Evolutionary conservation across 495 filamentous ascomycete species (phyloP).

Genomic region (Annulohypoxylon bovei): DNA sequence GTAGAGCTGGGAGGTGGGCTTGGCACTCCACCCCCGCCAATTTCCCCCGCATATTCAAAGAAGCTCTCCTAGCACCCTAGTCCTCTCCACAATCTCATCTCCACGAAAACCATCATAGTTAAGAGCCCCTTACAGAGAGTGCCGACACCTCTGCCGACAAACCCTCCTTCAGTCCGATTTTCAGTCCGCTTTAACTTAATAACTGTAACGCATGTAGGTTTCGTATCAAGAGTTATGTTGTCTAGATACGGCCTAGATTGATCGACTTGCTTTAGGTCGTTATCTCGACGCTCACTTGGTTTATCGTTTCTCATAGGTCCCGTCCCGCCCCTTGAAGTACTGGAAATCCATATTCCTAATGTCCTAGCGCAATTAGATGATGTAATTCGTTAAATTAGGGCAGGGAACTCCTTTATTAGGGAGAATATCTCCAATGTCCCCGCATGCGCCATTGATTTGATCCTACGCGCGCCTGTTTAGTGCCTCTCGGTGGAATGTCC

Average conservation of each 20-base stretch:
- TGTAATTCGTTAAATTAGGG: constrained; percentile 13
- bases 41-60: no score
- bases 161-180: neutral
- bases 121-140: no score
- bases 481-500: constrained; percentile 37
- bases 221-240: neutral
- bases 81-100: no score
- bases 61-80: no score
- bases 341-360: neutral
- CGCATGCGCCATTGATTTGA: constrained; percentile 25
- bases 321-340: neutral
- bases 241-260: neutral
- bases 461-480: constrained; percentile 5
- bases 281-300: no score
- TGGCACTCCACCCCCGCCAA: no score
- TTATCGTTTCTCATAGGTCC: no score
- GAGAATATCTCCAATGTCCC: constrained; percentile 15
- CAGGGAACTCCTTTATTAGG: constrained; percentile 5
- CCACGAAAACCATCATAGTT: no score
- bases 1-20: no score
- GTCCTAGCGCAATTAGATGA: constrained; percentile 25
- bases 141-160: constrained; percentile 26
- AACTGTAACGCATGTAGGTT: no score
- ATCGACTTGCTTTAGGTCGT: no score
- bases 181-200: no score